phyloP scores from a whole-genome alignment of 306 rosid genomes.

The Dryas alaskensis region DNA sequence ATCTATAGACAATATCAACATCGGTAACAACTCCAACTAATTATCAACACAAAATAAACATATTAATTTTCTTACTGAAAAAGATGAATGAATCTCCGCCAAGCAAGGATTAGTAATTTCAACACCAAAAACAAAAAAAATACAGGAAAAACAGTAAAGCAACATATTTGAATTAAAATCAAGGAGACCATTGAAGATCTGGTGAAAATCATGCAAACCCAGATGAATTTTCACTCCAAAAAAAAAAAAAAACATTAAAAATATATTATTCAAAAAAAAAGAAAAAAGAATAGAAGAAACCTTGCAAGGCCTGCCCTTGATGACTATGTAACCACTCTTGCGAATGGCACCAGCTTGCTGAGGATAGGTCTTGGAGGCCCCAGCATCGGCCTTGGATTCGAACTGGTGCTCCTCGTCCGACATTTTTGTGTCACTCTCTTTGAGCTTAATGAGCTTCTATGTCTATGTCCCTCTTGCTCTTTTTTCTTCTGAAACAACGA shows the following conservation, averaged over 20 bases:
- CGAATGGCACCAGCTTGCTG: conserved; percentile 74
- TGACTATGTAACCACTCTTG: conserved; percentile 65
- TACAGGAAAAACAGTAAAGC: not conserved
- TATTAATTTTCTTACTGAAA: not conserved
- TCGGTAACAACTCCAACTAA: not conserved
- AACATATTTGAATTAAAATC: not conserved
- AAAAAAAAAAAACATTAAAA: not conserved
- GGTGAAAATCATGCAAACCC: not conserved
- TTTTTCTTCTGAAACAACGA: not conserved
- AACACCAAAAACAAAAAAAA: not conserved
- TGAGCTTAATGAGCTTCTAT: not conserved
- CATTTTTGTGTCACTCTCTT: conserved; percentile 31
- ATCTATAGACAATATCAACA: not conserved
- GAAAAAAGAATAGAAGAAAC: conserved; percentile 10
- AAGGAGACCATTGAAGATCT: conserved; percentile 9
- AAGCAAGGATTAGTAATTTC: not conserved
- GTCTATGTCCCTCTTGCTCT: not conserved
- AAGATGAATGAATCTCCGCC: not conserved
- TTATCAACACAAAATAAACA: not conserved
- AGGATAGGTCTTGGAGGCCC: conserved; percentile 70
- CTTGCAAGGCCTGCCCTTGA: conserved; percentile 73
- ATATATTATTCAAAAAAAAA: not conserved
- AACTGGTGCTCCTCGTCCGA: conserved; percentile 78
- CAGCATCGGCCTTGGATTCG: conserved; percentile 64
- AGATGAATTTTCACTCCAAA: not conserved